A percentile compares a stretch with the other conserved stretches of the same genome.
Conservation (phyloP, 257 asterid species). For the Penstemon barbatus region DNA sequence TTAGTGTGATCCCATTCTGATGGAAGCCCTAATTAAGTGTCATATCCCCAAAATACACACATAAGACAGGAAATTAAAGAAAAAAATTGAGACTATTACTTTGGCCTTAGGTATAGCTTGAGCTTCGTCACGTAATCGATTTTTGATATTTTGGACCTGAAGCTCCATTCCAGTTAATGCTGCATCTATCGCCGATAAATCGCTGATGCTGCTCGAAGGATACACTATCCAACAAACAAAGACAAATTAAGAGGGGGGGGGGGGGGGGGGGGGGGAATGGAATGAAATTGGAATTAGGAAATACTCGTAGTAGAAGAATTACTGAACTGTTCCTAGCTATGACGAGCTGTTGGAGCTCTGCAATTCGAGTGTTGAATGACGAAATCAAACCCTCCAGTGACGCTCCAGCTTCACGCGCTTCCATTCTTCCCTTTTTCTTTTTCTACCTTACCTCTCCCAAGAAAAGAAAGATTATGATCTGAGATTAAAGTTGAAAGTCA, state of each 20-base stretch:
- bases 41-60: not conserved
- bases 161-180: conserved; percentile 81
- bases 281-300: not conserved
- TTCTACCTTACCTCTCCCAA: too few species aligned
- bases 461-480: too few species aligned
- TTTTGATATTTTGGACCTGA: conserved; percentile 77
- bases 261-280: not conserved
- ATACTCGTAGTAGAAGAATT: not conserved
- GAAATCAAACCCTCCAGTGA: conserved; percentile 74
- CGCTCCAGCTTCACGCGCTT: conserved; percentile 68
- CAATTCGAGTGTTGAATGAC: conserved; percentile 75
- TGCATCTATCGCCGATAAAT: conserved; percentile 72
- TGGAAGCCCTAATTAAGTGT: not conserved
- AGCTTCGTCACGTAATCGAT: conserved; percentile 73
- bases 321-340: conserved; percentile 85
- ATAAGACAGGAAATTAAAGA: conserved; percentile 2
- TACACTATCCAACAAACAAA: conserved; percentile 55
- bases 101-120: conserved; percentile 91
- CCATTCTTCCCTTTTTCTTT: conserved; percentile 42
- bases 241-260: not conserved
- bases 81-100: conserved; percentile 31
- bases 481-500: too few species aligned
- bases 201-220: conserved; percentile 71
- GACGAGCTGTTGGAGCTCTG: conserved; percentile 85
- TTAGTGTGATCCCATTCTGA: not conserved